These are phyloP conservation scores for Botrytis pseudocinerea DNA, from an alignment of 2,329 filamentous ascomycete genomes.

Conservation along the genomic window DNA sequence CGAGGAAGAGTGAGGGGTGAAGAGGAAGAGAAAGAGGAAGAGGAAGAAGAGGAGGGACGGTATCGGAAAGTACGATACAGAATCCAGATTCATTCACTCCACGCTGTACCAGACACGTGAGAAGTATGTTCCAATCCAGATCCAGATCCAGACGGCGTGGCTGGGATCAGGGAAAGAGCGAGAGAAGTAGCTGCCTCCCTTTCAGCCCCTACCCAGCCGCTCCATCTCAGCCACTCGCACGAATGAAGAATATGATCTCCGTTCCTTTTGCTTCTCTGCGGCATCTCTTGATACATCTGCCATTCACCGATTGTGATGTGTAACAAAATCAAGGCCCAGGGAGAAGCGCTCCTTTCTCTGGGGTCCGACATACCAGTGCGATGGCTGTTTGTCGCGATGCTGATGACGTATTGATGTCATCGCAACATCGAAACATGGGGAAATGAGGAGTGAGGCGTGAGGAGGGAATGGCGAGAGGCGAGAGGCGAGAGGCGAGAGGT, in stretches of 20 bases:
- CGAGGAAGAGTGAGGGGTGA: neutral
- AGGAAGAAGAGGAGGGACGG: neutral
- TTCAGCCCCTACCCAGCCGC: neutral
- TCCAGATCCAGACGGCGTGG: too few species aligned
- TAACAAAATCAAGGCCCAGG: neutral
- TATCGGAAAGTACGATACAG: neutral
- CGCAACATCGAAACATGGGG: neutral
- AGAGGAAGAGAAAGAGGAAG: neutral
- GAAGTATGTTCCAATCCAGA: too few species aligned
- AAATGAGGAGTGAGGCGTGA: neutral
- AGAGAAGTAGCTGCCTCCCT: neutral
- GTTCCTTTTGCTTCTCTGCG: neutral
- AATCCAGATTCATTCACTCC: neutral
- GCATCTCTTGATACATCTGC: neutral
- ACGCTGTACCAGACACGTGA: too few species aligned
- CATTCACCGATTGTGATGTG: neutral
- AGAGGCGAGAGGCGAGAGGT: neutral
- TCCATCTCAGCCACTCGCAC: neutral
- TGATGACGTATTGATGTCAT: constrained; percentile 5
- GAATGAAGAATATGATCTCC: neutral
- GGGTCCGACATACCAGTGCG: too few species aligned
- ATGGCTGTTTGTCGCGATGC: neutral
- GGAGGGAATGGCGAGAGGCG: neutral
- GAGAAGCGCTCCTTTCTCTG: neutral
- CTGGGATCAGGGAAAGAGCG: neutral